Base-by-base conservation (phyloP, 2,329 filamentous ascomycete species). In the Colletotrichum filicis region DNA sequence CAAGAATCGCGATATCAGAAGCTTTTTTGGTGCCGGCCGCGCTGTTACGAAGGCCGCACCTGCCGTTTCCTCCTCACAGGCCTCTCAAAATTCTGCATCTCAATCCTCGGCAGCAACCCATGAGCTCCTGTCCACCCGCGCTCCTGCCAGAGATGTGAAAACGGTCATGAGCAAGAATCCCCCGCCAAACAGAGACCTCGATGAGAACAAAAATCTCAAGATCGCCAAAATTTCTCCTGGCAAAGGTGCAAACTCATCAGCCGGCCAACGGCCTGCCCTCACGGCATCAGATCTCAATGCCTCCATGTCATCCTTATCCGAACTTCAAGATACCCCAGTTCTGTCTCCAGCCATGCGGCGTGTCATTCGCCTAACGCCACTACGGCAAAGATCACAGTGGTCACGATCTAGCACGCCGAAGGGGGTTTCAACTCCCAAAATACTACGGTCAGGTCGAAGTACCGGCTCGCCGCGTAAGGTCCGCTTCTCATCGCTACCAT, bases 1-100 rank as follows among this genome's bases (percentile, higher is more conserved):
- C 46, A 32, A 35, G 28, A 70, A 58, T 49, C 55, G 60, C 35
- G 71, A 73, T 66, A 73, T 73, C 30, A 73, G 71, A n/a, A 57
- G 32, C 19, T 71, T 73, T 35, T 73, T 73, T 46, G 60, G 32
- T 12, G 46, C 55, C 24, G n/a, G 32, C 16, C 22, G 30, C 22
- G 26, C 71, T 37, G 57, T 56, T 9, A 71, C 56, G 28, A 61
- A 35, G 16, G n/a, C 46, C 19, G 26, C 32, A 14, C 19, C 56
- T 30, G n/a, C 26, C 26, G 32, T 65, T 30, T 58, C 24, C 9
- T 70, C 66, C 6, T 70, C 60, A 2, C 59, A 49, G 35, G 46
- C 46, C 26, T 35, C 46, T 7, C 46, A 42, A 30, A 37, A 57
- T 28, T 30, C 56, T 24, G 11, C 30, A 22, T 66, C 66, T 2